These are phyloP conservation scores for Aspergillus wentii DNA, from an alignment of 495 filamentous ascomycete genomes.

Conservation along the genomic window DNA sequence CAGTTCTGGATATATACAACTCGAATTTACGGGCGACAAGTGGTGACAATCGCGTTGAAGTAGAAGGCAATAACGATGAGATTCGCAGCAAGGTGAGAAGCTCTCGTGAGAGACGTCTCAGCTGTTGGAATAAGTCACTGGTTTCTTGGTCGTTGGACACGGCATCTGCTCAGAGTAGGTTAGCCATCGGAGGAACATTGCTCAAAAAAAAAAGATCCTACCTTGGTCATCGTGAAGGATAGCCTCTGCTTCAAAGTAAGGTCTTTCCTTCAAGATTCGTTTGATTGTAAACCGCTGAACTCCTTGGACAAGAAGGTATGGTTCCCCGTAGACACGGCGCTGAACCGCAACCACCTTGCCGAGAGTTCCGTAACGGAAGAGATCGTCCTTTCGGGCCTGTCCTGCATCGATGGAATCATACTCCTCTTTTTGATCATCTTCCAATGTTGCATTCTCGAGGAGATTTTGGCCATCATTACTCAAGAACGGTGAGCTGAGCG, in stretches of 20 bases:
- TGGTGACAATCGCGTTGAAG: conserved; percentile 63
- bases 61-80: conserved; percentile 66
- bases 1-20: conserved; percentile 74
- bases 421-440: conserved; percentile 32
- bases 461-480: conserved; percentile 66
- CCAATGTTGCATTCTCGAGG: conserved; percentile 45
- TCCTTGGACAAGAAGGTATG: conserved; percentile 82
- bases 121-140: conserved; percentile 65
- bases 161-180: conserved; percentile 23
- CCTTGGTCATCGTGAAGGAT: conserved; percentile 56
- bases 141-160: conserved; percentile 50
- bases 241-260: conserved; percentile 81
- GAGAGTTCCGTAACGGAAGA: conserved; percentile 72
- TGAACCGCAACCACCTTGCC: conserved; percentile 83
- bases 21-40: conserved; percentile 81
- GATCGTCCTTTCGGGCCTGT: conserved; percentile 59
- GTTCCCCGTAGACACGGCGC: conserved; percentile 70
- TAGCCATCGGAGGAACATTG: conserved; percentile 14
- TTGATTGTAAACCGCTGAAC: conserved; percentile 70
- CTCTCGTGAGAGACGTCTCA: conserved; percentile 80
- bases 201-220: too few relatives aligned
- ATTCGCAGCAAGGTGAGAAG: conserved; percentile 74
- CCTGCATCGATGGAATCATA: conserved; percentile 50
- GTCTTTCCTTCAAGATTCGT: conserved; percentile 68
- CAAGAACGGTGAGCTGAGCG: conserved; percentile 65